Conservation (phyloP, 1,139 yeast species). For the Meyerozyma athensensis region DNA sequence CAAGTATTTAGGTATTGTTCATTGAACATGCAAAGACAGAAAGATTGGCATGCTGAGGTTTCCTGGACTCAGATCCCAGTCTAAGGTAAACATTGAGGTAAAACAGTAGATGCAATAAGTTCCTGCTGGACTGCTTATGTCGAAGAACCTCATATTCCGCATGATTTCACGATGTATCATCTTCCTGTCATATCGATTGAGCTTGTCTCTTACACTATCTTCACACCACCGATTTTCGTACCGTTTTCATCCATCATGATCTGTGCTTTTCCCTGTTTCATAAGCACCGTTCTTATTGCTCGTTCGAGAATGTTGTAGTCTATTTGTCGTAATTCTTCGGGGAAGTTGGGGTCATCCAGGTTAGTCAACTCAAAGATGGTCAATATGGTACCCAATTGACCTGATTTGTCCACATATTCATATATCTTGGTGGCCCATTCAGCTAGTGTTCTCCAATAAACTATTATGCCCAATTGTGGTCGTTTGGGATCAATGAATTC, state of each 20-base stretch:
- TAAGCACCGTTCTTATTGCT: constrained; percentile 52
- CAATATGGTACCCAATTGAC: constrained; percentile 72
- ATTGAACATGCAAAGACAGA: too few relatives aligned
- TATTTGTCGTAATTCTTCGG: constrained; percentile 58
- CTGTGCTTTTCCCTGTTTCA: constrained; percentile 65
- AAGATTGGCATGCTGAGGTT: too few relatives aligned
- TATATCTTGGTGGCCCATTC: constrained; percentile 69
- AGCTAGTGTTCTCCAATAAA: constrained; percentile 67
- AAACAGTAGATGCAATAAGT: too few relatives aligned
- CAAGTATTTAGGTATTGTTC: too few relatives aligned
- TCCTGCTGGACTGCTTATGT: too few relatives aligned
- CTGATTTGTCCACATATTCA: constrained; percentile 56
- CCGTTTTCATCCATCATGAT: constrained; percentile 54
- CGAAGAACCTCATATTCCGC: too few relatives aligned
- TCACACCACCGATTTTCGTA: constrained; percentile 63
- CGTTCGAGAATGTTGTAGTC: constrained; percentile 53
- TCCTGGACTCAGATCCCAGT: too few relatives aligned
- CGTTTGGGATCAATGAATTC: constrained; percentile 44
- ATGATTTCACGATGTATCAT: too few relatives aligned
- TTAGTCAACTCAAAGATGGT: constrained; percentile 77
- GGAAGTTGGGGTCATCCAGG: constrained; percentile 55
- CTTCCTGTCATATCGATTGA: too few relatives aligned
- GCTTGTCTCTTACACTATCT: constrained; percentile 50
- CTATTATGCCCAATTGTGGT: constrained; percentile 43
- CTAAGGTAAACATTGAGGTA: too few relatives aligned